Base-by-base conservation (phyloP, 345 rosid species). In the Eucalyptus cloeziana region DNA sequence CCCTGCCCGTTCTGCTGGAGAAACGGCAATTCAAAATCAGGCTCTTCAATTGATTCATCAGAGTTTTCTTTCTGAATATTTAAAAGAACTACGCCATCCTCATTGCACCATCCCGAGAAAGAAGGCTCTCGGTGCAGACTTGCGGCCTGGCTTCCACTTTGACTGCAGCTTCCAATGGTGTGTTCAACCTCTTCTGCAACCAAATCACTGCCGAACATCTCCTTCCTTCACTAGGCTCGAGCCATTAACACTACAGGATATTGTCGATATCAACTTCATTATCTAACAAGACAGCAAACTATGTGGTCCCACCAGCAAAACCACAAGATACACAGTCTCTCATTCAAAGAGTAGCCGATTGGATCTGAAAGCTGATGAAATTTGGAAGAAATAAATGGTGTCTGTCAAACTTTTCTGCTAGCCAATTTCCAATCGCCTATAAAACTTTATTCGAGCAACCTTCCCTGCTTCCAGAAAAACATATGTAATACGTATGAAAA, bases 71-170 rank as follows among this genome's bases (percentile, higher is more conserved):
- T 62, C 33, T 43, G 56, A 37, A 22, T 52, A 86, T 88, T 91
- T 89, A 89, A 79, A 91, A 86, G 88, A 81, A 89, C 88, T 79
- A 85, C 33, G 30, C 80, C 89, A 69, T 92, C 90, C 64, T 92
- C 92, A 86, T 86, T 86, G 47, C 91, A 87, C 94, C 94, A 92
- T 87, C 90, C 60, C 24, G 93, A 93, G 93, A 93, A 94, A 13
- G 94, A 94, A 24, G 93, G 91, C 33, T 93, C 94, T 89, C 91
- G 88, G 51, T 37, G 91, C 67, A 92, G 89, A 87, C 90, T 86
- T 31, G 87, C 88, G 87, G 49, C 90, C 86, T 85, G 90, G 89
- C 50, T 91, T 81, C 58, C 89, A 89, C 91, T 83, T 49, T 62
- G 88, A 90, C 51, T 89, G 89, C 60, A 86, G 76, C 45, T 71